Conservation (phyloP, 1,284 basidiomycete species). For the Fomes fomentarius region DNA sequence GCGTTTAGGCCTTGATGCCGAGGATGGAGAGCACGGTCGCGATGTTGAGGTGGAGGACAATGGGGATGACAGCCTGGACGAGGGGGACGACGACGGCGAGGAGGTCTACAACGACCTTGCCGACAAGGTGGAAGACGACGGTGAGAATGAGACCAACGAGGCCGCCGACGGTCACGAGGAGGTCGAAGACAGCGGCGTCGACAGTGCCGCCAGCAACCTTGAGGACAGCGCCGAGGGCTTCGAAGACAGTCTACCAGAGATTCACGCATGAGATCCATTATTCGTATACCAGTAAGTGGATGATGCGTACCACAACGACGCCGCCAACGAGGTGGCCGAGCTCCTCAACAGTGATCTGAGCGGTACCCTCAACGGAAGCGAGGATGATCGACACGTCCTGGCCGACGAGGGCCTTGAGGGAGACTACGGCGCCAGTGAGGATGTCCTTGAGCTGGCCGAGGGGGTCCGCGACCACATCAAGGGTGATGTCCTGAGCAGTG, state of each 20-base stretch:
- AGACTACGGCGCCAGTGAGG: constrained; percentile 33
- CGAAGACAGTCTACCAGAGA: constrained; percentile 34
- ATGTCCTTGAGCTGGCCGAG: constrained; percentile 35
- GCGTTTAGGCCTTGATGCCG: background rate
- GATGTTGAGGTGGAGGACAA: constrained; percentile 30
- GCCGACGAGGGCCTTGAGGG: constrained; percentile 40
- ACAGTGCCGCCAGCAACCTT: constrained; percentile 33
- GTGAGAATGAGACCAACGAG: constrained; percentile 34
- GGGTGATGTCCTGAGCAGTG: constrained; percentile 34
- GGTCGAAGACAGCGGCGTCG: constrained; percentile 26
- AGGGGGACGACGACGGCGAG: constrained; percentile 24
- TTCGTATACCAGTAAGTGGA: constrained; percentile 5
- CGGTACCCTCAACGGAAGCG: constrained; percentile 34
- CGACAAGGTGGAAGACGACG: constrained; percentile 35
- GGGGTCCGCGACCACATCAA: constrained; percentile 32
- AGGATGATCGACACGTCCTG: constrained; percentile 34
- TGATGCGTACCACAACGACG: constrained; percentile 29
- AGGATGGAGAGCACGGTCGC: constrained; percentile 26
- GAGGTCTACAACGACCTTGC: constrained; percentile 35
- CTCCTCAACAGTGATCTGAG: constrained; percentile 31
- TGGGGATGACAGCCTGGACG: constrained; percentile 18
- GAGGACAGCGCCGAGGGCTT: constrained; percentile 40
- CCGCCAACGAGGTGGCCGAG: constrained; percentile 36
- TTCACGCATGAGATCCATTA: background rate
- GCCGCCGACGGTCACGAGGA: constrained; percentile 35